phyloP scores from a whole-genome alignment of 805 yeast species.

The Lachancea lanzarotensis region DNA sequence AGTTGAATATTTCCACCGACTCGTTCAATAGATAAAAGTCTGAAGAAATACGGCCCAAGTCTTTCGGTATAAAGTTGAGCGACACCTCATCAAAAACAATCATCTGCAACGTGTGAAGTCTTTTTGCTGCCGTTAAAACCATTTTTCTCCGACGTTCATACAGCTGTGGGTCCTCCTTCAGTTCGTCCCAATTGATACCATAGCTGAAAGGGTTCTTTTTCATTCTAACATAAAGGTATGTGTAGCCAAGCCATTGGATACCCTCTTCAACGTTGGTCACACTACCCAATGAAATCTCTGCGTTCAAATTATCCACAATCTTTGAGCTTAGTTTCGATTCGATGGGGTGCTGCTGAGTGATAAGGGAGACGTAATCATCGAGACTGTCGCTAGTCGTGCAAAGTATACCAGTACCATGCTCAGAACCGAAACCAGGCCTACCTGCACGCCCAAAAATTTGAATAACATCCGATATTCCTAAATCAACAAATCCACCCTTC shows the following conservation, averaged over 20 bases:
- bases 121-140: conserved; percentile 72
- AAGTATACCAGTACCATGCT: conserved; percentile 85
- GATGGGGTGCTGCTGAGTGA: conserved; percentile 93
- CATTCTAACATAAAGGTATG: conserved; percentile 92
- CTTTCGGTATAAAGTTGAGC: conserved; percentile 74
- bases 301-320: conserved; percentile 87
- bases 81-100: conserved; percentile 84
- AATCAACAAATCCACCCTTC: conserved; percentile 87
- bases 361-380: conserved; percentile 80
- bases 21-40: conserved; percentile 84
- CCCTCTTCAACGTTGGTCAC: conserved; percentile 94
- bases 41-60: conserved; percentile 88
- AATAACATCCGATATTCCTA: conserved; percentile 93
- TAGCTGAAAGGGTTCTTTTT: conserved; percentile 87
- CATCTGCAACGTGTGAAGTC: conserved; percentile 86
- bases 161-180: conserved; percentile 75
- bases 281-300: conserved; percentile 92
- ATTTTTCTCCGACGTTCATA: conserved; percentile 67
- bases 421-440: conserved; percentile 86
- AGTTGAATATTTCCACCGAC: conserved; percentile 83
- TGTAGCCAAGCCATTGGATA: conserved; percentile 95
- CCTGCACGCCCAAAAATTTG: conserved; percentile 99
- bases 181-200: conserved; percentile 83
- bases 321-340: conserved; percentile 77
- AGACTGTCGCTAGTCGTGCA: conserved; percentile 76